Conservation (phyloP, 306 rosid genomes). For the Sphenostylis stenocarpa region DNA sequence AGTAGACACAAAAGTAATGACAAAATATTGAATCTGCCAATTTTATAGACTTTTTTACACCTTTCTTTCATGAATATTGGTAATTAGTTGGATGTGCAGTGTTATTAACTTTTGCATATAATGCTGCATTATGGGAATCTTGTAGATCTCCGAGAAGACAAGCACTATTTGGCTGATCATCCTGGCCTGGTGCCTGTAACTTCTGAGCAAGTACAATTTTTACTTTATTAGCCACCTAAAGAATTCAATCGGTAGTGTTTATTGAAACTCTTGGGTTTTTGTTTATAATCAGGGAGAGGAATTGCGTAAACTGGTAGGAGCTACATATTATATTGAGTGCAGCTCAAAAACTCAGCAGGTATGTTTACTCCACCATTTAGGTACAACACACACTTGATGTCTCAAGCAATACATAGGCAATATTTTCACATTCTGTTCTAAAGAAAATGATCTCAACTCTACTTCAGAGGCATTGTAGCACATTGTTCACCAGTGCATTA, state of each 20-base stretch:
- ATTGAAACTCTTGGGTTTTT: slow-evolving; percentile 19
- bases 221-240: neutral
- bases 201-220: slow-evolving; percentile 59
- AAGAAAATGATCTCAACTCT: slow-evolving; percentile 1
- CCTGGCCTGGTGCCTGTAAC: slow-evolving; percentile 84
- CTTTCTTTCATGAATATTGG: neutral
- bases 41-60: neutral
- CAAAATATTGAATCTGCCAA: neutral
- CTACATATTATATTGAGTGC: slow-evolving; percentile 73
- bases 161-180: slow-evolving; percentile 75
- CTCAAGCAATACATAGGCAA: neutral
- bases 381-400: neutral
- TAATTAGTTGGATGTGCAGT: neutral
- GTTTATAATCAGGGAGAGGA: slow-evolving; percentile 70
- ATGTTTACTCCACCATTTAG: neutral
- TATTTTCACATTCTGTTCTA: neutral
- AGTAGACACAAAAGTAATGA: neutral
- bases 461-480: slow-evolving; percentile 9
- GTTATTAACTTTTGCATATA: slow-evolving; percentile 24
- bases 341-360: slow-evolving; percentile 97
- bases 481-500: slow-evolving; percentile 14
- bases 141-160: slow-evolving; percentile 84
- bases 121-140: slow-evolving; percentile 14
- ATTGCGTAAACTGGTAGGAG: slow-evolving; percentile 78
- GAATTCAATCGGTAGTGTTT: slow-evolving; percentile 18